Conservation (phyloP, 345 rosid species). For the Sisymbrium altissimum region DNA sequence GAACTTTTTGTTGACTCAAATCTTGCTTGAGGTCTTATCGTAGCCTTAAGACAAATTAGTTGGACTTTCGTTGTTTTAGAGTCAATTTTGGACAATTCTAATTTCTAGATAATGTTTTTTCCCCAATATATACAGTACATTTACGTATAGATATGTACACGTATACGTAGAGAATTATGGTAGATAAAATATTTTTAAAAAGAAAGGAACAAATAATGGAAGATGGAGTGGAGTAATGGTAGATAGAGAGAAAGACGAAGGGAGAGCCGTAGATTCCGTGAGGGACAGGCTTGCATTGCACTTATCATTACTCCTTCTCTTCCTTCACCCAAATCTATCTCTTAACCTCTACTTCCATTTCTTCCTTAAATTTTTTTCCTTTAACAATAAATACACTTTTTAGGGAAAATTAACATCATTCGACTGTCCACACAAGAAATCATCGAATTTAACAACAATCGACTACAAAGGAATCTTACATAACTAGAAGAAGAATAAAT, state of each 20-base stretch:
- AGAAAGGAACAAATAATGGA: background rate
- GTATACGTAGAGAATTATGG: background rate
- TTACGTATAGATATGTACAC: background rate
- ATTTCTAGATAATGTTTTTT: background rate
- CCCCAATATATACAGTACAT: background rate
- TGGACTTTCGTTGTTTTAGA: conserved; percentile 1
- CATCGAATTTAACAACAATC: background rate
- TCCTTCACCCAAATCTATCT: conserved; percentile 2
- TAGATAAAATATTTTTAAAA: background rate
- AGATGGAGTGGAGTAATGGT: conserved; percentile 39
- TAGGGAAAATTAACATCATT: background rate
- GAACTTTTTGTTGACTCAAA: background rate
- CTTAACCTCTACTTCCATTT: conserved; percentile 2
- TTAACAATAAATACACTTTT: too few relatives aligned
- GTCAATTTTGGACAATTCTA: background rate
- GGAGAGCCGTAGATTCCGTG: conserved; percentile 51
- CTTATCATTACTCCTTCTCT: conserved; percentile 10
- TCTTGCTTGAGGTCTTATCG: conserved; percentile 5
- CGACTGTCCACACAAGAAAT: background rate
- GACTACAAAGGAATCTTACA: background rate
- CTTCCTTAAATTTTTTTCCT: background rate
- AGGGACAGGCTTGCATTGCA: conserved; percentile 51
- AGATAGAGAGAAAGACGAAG: conserved; percentile 24
- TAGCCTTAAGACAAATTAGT: conserved; percentile 8
- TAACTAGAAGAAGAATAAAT: background rate